Base-by-base conservation (phyloP, 1,284 basidiomycete species). In the Grifola frondosa region DNA sequence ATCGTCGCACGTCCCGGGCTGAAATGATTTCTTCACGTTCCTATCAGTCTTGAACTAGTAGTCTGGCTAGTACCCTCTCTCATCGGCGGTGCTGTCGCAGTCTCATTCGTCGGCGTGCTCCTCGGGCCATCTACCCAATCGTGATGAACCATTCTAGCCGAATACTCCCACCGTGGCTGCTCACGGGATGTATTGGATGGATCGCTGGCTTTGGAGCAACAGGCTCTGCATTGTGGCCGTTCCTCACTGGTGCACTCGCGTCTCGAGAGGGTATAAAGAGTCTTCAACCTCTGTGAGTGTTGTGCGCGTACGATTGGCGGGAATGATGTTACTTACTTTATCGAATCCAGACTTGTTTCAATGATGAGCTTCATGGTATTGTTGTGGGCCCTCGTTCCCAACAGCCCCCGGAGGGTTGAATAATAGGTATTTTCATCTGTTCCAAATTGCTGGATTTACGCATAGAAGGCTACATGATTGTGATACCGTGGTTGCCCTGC, bases 1-100 rank as follows among this genome's bases (percentile, higher is more conserved):
- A n/a, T n/a, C 13, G 12, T 16, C 15, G 12, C 3, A 36, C 12
- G 3, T 41, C 10, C 16, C 19, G 10, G 13, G 10, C 24, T 19
- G 12, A 25, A 30, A 28, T 37, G 37, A 28, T 16, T 30, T 20
- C 26, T 29, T n/a, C n/a, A 37, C 22, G 1, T 31, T n/a, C n/a
- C 30, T 23, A 11, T 5, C 23, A 74, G 71, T 17, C 60, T 80
- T 20, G 76, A 83, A 51, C 53, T 84, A 28, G 62, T 77, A 23
- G 64, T 83, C 12, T 81, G 80, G 80, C 64, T 79, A 11, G 74
- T 80, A 2, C 78, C 78, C 0, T 74, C 70, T 3, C 61, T 83
- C 29, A 63, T 80, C 19, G 71, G 69, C 26, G 69, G 67, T 30
- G 80, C 77, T 2, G 62, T 81, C 5, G 68, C 74, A 4, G 71